Percentiles rank a stretch among this genome's conserved stretches.
These are phyloP conservation scores for Nyctanthes arbortristis DNA, from an alignment of 257 asterid genomes.

Conservation along the genomic window DNA sequence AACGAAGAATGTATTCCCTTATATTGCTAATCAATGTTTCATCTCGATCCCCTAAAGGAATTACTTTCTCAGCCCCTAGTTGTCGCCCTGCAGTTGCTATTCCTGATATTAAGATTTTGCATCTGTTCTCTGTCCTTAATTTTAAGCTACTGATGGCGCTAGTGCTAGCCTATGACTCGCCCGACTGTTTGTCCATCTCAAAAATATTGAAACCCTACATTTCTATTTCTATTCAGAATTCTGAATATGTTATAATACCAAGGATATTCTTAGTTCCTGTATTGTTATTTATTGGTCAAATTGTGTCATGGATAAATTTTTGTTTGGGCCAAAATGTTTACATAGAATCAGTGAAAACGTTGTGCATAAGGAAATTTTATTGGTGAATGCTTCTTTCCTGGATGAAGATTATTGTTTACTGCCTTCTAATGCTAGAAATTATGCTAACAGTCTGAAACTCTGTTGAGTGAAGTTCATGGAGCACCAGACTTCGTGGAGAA, in stretches of 20 bases:
- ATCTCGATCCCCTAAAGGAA: not conserved
- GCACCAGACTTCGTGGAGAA: slow-evolving; percentile 35
- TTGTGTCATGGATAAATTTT: not conserved
- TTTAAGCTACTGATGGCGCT: not conserved
- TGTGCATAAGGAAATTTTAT: not conserved
- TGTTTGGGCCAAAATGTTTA: not conserved
- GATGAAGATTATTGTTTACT: slow-evolving; percentile 1
- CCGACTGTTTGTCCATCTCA: not conserved
- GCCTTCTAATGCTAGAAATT: not conserved
- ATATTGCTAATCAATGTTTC: not conserved
- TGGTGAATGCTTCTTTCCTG: not conserved
- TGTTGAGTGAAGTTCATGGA: slow-evolving; percentile 36
- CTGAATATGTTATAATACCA: not conserved
- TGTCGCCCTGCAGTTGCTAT: not conserved
- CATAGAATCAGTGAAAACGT: not conserved
- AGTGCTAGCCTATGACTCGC: not conserved
- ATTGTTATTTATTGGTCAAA: slow-evolving; percentile 1
- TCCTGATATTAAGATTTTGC: not conserved
- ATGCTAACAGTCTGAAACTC: slow-evolving; percentile 52
- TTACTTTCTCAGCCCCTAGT: not conserved
- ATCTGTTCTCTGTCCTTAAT: not conserved
- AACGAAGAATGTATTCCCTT: not conserved
- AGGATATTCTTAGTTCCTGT: not conserved
- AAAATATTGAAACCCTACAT: not conserved
- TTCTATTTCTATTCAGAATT: not conserved